Base-by-base conservation (phyloP, 2,329 filamentous ascomycete species). In the Huntiella bhutanensis region DNA sequence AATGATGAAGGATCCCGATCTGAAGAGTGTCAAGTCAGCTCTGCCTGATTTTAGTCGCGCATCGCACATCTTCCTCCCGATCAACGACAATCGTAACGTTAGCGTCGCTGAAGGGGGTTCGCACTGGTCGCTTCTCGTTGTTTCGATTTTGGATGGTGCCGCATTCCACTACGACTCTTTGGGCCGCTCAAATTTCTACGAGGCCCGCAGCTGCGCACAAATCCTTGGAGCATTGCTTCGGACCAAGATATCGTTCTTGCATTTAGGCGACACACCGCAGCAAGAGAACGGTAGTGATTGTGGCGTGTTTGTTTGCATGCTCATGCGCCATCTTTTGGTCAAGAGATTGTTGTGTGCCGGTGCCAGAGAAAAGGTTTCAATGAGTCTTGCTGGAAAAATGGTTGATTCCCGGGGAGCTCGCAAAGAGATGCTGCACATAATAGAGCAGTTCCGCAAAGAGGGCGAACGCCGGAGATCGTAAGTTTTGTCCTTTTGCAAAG, bases 131-230 rank as follows among this genome's bases (percentile, higher is more conserved):
- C 67, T 98, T 0, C 75, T 98, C 1, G 73, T 98, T 2, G 87
- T 98, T 32, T 86, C 80, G 10, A 73, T 86, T 36, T 77, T 93
- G 43, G 91, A 98, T 58, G 78, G 84, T 6, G 77, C 94, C 2
- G 84, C 88, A 0, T 98, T 98, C 61, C 91, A 98, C 66, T 98
- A 98, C 64, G 91, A 98, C 63, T 88, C 81, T 1, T 69, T 96
- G 19, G 73, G 74, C 2, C 77, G 78, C 2, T 72, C 75, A 35
- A 96, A 98, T 61, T 73, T 75, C 50, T 64, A 69, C 37, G 82
- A 92, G 53, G 91, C 84, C 1, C 70, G 72, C 43, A 64, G 72
- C 1, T 80, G 81, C 5, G 75, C 80, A 0, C 64, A 71, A 41
- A 82, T 85, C 55, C 68, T 98, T 38, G 69, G 73, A 19, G 64